phyloP scores from a whole-genome alignment of 2,329 filamentous ascomycete species.

The Scedosporium apiospermum region DNA sequence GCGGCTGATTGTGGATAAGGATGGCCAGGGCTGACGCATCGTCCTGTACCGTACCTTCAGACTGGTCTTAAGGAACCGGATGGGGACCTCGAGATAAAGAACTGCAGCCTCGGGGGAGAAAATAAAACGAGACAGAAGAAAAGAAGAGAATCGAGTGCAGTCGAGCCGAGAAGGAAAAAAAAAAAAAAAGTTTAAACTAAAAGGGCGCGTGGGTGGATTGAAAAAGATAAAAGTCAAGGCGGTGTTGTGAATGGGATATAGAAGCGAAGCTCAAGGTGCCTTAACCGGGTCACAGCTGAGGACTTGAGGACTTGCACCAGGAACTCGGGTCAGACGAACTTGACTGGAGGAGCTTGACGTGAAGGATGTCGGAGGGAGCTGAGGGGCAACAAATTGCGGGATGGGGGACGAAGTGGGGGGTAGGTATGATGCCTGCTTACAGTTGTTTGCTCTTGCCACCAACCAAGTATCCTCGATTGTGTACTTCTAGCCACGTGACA shows the following conservation, averaged over 20 bases:
- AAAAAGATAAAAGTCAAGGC: background rate
- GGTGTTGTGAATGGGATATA: no score
- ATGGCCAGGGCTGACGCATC: background rate
- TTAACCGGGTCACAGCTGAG: background rate
- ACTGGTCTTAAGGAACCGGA: background rate
- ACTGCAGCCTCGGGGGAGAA: background rate
- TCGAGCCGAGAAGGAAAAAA: no score
- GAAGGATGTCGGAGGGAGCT: background rate
- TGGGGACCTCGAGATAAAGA: background rate
- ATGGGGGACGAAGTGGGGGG: background rate
- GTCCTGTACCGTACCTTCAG: background rate
- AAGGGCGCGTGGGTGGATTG: background rate
- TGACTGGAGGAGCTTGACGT: background rate
- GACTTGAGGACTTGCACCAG: background rate
- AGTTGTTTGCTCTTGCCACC: background rate
- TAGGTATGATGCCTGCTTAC: background rate
- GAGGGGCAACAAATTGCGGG: background rate
- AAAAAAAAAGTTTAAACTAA: background rate
- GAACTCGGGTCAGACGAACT: background rate
- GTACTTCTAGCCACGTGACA: no score
- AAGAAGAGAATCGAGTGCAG: background rate
- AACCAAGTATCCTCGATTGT: background rate
- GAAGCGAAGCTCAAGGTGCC: background rate
- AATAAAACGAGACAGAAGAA: background rate
- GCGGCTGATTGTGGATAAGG: no score